A percentile compares a stretch with the other conserved stretches of the same genome.
These are phyloP conservation scores for Rhodosorus marinus DNA, from an alignment of 23 red algal genomes.

Conservation along the genomic window DNA sequence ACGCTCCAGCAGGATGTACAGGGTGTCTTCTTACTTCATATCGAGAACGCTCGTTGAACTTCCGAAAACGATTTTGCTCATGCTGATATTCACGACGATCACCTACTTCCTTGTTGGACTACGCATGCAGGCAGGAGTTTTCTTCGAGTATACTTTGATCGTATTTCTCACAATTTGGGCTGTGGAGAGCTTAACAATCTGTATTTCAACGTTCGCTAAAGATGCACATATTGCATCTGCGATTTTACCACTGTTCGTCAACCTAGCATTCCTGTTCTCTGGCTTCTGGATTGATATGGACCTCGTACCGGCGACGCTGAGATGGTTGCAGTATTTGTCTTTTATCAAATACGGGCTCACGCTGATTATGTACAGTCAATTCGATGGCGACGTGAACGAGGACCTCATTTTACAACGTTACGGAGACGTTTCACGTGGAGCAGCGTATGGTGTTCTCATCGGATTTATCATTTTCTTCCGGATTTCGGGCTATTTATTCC, in stretches of 20 bases:
- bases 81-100: conserved; percentile 36
- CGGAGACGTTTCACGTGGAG: too few species aligned
- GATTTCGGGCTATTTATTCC: too few species aligned
- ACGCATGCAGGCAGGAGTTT: conserved; percentile 13
- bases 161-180: conserved; percentile 39
- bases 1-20: conserved; percentile 76
- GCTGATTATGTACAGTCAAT: conserved; percentile 34
- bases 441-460: too few species aligned
- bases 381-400: not conserved
- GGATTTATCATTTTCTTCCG: too few species aligned
- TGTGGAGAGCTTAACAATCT: conserved; percentile 52
- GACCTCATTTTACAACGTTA: too few species aligned
- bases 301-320: conserved; percentile 42
- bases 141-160: conserved; percentile 57
- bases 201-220: conserved; percentile 40
- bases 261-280: conserved; percentile 61
- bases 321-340: conserved; percentile 67
- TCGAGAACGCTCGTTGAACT: conserved; percentile 57
- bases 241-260: conserved; percentile 62
- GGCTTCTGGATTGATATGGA: conserved; percentile 69
- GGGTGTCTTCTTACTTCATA: conserved; percentile 69
- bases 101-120: conserved; percentile 79
- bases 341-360: conserved; percentile 79
- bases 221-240: too few species aligned
- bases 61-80: conserved; percentile 48